Evolutionary conservation across 768 basidiomycete genomes (phyloP).

Genomic region (Serendipita vermifera): DNA sequence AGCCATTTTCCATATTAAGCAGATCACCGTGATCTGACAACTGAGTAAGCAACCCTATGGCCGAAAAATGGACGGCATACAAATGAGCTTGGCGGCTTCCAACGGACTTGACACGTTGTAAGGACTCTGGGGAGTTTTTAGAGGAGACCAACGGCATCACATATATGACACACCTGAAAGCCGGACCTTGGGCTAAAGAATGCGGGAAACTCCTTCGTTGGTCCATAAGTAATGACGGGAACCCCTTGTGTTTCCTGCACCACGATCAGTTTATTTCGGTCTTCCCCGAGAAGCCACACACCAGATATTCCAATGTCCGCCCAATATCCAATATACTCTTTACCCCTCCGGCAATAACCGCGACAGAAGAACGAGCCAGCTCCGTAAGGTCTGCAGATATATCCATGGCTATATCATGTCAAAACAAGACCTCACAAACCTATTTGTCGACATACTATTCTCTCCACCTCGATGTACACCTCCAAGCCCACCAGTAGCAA

Average conservation of each 20-base stretch:
- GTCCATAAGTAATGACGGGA: conserved; percentile 68
- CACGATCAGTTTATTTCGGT: neutral
- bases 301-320: conserved; percentile 70
- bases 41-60: neutral
- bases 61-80: conserved; percentile 27
- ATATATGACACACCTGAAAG: conserved; percentile 39
- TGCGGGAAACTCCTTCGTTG: conserved; percentile 77
- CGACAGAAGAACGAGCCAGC: conserved; percentile 78
- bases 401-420: conserved; percentile 60
- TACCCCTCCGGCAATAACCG: conserved; percentile 82
- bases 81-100: conserved; percentile 59
- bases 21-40: conserved; percentile 51
- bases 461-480: conserved; percentile 75
- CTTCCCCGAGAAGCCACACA: conserved; percentile 22
- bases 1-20: conserved; percentile 62
- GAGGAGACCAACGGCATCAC: neutral
- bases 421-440: neutral
- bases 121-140: conserved; percentile 42
- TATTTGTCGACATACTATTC: conserved; percentile 45
- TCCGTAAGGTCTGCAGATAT: conserved; percentile 90
- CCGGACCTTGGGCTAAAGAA: conserved; percentile 84
- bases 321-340: conserved; percentile 94
- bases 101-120: conserved; percentile 56
- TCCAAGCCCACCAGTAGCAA: conserved; percentile 90
- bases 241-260: conserved; percentile 87